Evolutionary conservation across 345 rosid species (phyloP).

Genomic region (Arabidopsis arenosa): DNA sequence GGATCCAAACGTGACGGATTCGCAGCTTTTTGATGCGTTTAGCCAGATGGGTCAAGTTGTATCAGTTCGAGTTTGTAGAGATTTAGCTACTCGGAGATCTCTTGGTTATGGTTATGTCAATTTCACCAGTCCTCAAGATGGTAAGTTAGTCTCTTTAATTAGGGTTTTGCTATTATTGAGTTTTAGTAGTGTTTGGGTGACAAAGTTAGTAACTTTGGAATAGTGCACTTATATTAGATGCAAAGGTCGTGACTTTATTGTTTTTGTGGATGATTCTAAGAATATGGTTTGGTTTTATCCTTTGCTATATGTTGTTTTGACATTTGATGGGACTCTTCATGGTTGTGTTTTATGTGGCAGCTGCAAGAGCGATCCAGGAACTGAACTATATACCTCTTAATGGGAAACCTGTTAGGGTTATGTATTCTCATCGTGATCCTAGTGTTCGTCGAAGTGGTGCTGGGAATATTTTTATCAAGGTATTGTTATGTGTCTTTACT

Average conservation of each 20-base stretch:
- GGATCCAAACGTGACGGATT: conserved; percentile 73
- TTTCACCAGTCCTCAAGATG: conserved; percentile 74
- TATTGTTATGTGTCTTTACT: conserved; percentile 22
- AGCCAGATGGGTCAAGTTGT: conserved; percentile 83
- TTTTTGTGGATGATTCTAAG: no score
- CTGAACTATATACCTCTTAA: conserved; percentile 79
- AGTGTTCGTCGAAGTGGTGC: conserved; percentile 84
- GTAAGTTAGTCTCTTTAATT: conserved; percentile 43
- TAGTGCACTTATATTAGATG: background rate
- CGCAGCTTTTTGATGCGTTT: conserved; percentile 85
- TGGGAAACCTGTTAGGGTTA: conserved; percentile 78
- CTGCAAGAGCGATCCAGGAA: conserved; percentile 81
- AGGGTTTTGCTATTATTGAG: background rate
- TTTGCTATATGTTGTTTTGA: background rate
- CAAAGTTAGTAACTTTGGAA: background rate
- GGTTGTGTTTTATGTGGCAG: conserved; percentile 49
- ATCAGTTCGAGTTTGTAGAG: conserved; percentile 84
- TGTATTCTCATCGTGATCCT: conserved; percentile 88
- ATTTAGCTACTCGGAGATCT: conserved; percentile 73
- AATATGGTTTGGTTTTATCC: no score
- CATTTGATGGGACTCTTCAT: conserved; percentile 13
- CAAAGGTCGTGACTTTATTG: background rate
- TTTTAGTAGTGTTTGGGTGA: background rate
- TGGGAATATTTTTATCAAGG: conserved; percentile 97
- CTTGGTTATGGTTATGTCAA: conserved; percentile 94